Conservation (phyloP, 2,329 filamentous ascomycete genomes). For the Colletotrichum cordylinicola region DNA sequence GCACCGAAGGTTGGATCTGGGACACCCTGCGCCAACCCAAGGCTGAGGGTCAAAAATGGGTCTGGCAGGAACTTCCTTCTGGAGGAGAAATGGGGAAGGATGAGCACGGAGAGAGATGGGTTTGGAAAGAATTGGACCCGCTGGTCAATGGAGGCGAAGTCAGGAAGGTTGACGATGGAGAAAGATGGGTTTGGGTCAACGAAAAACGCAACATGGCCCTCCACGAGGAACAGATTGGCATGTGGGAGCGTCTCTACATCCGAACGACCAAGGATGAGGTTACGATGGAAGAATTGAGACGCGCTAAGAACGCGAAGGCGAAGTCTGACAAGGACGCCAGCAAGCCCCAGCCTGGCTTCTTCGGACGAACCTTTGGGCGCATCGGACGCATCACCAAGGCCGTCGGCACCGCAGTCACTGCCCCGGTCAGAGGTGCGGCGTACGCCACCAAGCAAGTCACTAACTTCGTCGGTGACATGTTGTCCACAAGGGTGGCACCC, state of each 20-base stretch:
- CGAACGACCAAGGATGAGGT: constrained; percentile 17
- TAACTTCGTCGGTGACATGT: neutral
- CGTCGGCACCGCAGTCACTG: neutral
- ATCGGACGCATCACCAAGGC: neutral
- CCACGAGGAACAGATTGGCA: constrained; percentile 25
- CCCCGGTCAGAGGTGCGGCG: neutral
- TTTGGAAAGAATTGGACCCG: neutral
- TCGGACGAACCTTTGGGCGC: neutral
- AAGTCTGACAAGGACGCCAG: neutral
- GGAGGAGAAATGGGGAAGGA: neutral
- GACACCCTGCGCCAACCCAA: neutral
- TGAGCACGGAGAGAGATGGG: neutral
- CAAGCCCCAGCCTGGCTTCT: neutral
- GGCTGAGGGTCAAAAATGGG: too few species aligned
- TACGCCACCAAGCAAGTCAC: neutral
- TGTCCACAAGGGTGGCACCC: neutral
- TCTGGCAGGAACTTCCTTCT: neutral
- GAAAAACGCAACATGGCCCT: neutral
- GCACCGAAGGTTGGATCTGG: neutral
- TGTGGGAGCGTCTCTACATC: constrained; percentile 26
- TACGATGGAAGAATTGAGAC: neutral
- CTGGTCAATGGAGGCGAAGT: neutral
- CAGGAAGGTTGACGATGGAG: constrained; percentile 16
- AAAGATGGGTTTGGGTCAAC: neutral
- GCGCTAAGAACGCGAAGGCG: neutral